Conservation (phyloP, 2,329 filamentous ascomycete genomes). For the Beauveria caledonica region DNA sequence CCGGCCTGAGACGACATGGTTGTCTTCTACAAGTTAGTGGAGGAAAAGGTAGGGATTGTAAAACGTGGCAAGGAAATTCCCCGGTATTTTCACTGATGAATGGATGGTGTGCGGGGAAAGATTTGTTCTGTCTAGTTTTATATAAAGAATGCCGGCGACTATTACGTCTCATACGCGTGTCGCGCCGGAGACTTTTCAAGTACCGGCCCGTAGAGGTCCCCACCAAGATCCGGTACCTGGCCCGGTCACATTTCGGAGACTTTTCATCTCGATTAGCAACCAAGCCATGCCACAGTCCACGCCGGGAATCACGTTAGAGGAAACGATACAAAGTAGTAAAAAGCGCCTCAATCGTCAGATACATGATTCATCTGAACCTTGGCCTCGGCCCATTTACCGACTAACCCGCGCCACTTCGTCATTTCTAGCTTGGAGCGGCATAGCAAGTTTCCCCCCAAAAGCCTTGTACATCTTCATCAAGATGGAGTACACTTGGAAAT, state of each 20-base stretch:
- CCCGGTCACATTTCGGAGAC: conserved; percentile 7
- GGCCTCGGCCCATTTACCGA: too few species aligned
- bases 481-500: too few species aligned
- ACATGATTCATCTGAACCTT: too few species aligned
- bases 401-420: too few species aligned
- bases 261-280: neutral
- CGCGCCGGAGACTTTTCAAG: neutral
- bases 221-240: neutral
- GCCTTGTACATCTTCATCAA: too few species aligned
- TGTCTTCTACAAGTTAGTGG: neutral
- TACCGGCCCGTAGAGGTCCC: neutral
- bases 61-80: neutral
- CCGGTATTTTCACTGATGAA: neutral
- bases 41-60: neutral
- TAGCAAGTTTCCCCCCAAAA: too few species aligned
- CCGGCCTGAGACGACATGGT: neutral
- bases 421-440: too few species aligned
- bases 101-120: neutral
- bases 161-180: neutral
- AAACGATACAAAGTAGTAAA: too few species aligned
- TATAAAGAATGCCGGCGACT: conserved; percentile 7
- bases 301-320: too few species aligned
- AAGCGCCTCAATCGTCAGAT: too few species aligned
- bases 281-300: neutral
- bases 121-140: neutral